Conservation (phyloP, 345 rosid species). For the Kandelia obovata region DNA sequence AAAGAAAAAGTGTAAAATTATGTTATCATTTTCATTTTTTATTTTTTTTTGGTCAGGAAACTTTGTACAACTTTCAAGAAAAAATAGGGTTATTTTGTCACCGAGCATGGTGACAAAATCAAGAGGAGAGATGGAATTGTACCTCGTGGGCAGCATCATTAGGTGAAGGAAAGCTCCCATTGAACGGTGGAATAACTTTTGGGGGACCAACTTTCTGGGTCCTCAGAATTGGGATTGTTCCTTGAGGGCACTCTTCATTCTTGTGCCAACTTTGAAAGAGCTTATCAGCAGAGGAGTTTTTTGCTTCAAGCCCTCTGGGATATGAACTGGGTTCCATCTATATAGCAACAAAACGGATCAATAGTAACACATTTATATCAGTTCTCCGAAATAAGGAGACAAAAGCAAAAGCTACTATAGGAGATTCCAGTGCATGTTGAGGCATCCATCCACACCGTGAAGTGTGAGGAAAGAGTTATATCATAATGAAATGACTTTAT, state of each 20-base stretch:
- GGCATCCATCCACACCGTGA: no score
- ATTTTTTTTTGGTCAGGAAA: no score
- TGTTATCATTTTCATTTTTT: no score
- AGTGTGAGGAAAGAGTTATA: no score
- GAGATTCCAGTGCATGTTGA: background rate
- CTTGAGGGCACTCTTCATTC: slow-evolving; percentile 26
- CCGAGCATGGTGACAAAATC: background rate
- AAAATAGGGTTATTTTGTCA: background rate
- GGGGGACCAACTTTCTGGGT: slow-evolving; percentile 11
- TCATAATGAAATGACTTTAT: no score
- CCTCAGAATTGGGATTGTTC: slow-evolving; percentile 31
- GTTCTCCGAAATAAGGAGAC: no score
- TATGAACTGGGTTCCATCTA: slow-evolving; percentile 21
- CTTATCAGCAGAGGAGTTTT: background rate
- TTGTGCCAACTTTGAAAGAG: slow-evolving; percentile 16
- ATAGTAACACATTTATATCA: no score
- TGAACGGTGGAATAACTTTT: slow-evolving; percentile 22
- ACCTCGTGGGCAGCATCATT: slow-evolving; percentile 9
- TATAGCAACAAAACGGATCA: background rate
- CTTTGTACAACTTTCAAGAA: no score
- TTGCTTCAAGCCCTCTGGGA: slow-evolving; percentile 2
- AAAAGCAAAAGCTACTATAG: background rate
- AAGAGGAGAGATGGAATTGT: no score
- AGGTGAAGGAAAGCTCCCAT: background rate
- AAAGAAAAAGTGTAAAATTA: no score